Conservation (phyloP, 2,329 filamentous ascomycete species). For the Parasarocladium wereldwijsianum region DNA sequence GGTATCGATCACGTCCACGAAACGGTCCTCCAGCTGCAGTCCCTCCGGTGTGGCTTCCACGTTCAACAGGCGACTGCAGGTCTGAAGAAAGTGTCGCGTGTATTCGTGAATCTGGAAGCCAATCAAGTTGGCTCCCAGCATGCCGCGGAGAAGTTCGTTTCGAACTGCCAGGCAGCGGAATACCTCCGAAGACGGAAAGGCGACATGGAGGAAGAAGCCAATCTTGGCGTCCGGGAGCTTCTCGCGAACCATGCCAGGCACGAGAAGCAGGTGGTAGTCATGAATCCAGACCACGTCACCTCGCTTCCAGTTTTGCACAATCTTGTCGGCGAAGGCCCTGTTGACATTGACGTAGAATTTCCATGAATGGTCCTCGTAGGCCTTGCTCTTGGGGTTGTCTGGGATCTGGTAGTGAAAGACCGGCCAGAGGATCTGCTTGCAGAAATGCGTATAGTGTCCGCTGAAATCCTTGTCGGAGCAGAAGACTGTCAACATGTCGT, state of each 20-base stretch:
- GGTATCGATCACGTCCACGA: slow-evolving; percentile 73
- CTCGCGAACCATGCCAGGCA: slow-evolving; percentile 79
- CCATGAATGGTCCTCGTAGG: slow-evolving; percentile 95
- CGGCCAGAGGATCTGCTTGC: slow-evolving; percentile 95
- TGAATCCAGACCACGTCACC: slow-evolving; percentile 91
- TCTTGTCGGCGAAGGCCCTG: slow-evolving; percentile 81
- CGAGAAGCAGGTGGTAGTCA: slow-evolving; percentile 84
- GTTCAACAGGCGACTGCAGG: slow-evolving; percentile 79
- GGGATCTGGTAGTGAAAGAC: slow-evolving; percentile 98
- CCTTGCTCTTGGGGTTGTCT: slow-evolving; percentile 95
- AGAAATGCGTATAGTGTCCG: slow-evolving; percentile 89
- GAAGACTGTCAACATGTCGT: slow-evolving; percentile 71
- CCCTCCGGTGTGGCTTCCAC: slow-evolving; percentile 83
- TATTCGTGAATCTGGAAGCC: slow-evolving; percentile 94
- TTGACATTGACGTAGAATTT: slow-evolving; percentile 87
- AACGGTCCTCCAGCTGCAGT: slow-evolving; percentile 80
- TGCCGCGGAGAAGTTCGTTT: slow-evolving; percentile 76
- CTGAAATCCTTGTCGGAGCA: slow-evolving; percentile 86
- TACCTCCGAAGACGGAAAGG: slow-evolving; percentile 91
- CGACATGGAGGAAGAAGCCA: slow-evolving; percentile 88
- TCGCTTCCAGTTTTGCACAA: slow-evolving; percentile 83
- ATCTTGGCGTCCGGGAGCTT: slow-evolving; percentile 88
- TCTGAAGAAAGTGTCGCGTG: slow-evolving; percentile 85
- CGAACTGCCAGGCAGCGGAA: slow-evolving; percentile 84
- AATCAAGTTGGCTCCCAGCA: slow-evolving; percentile 83